These are phyloP conservation scores for Yarrowia galli DNA, from an alignment of 1,139 yeast species.

Conservation along the genomic window DNA sequence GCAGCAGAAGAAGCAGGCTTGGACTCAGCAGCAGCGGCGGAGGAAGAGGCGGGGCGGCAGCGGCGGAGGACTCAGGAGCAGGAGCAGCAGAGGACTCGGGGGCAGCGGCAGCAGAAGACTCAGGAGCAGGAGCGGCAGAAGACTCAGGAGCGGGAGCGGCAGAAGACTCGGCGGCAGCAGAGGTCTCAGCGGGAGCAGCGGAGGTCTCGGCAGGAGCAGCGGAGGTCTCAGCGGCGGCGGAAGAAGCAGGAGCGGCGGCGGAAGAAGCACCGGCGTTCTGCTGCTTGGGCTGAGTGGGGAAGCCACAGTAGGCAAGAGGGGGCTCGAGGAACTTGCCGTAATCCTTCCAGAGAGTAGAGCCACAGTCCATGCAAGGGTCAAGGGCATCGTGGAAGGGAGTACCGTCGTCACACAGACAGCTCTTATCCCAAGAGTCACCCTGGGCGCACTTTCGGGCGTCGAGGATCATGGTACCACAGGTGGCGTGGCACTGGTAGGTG, in stretches of 20 bases:
- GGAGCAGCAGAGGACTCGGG: constrained; percentile 20
- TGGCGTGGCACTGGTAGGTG: constrained; percentile 34
- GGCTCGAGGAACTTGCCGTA: constrained; percentile 37
- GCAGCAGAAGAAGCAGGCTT: constrained; percentile 17
- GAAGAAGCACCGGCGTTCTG: constrained; percentile 12
- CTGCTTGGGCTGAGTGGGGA: constrained; percentile 30
- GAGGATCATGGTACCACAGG: constrained; percentile 34
- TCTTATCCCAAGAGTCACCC: constrained; percentile 27
- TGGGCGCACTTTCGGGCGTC: constrained; percentile 31
- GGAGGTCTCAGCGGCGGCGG: constrained; percentile 22
- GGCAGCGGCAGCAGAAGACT: constrained; percentile 1
- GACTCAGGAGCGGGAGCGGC: not conserved
- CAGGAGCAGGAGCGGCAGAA: constrained; percentile 1
- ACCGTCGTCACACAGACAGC: constrained; percentile 25
- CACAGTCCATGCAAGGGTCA: constrained; percentile 21
- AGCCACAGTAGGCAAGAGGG: constrained; percentile 28
- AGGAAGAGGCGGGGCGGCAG: constrained; percentile 10
- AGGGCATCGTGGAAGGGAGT: constrained; percentile 11
- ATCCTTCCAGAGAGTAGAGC: constrained; percentile 29
- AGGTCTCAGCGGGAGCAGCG: constrained; percentile 3
- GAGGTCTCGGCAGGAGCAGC: constrained; percentile 3
- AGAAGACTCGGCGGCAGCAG: not conserved
- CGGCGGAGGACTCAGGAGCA: not conserved
- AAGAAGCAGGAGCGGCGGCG: constrained; percentile 5
- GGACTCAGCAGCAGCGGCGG: constrained; percentile 2